Percentiles rank a stretch among this genome's conserved stretches.
These are phyloP conservation scores for Recurvomyces mirabilis DNA, from an alignment of 495 filamentous ascomycete species.

Conservation along the genomic window DNA sequence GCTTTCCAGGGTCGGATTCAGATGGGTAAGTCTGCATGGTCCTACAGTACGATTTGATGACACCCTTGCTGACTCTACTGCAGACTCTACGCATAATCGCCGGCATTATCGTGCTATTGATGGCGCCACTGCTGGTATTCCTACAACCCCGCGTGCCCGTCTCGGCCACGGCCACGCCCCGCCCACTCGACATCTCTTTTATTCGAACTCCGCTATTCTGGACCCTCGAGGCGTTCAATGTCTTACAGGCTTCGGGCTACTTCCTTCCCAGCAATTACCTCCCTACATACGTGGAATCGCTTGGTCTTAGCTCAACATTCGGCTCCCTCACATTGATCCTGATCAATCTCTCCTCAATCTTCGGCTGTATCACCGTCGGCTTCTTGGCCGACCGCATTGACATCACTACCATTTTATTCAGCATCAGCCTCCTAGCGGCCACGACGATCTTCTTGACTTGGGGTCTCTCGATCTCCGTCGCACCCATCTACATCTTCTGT, in stretches of 20 bases:
- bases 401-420: constrained; percentile 47
- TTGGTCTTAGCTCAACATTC: constrained; percentile 17
- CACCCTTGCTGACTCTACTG: constrained; percentile 41
- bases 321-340: constrained; percentile 23
- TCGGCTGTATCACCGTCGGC: constrained; percentile 48
- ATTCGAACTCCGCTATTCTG: constrained; percentile 17
- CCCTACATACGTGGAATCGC: constrained; percentile 22
- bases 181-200: constrained; percentile 23
- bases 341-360: constrained; percentile 21
- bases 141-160: constrained; percentile 25
- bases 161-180: constrained; percentile 9
- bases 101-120: constrained; percentile 35
- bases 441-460: constrained; percentile 53
- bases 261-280: constrained; percentile 27
- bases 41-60: constrained; percentile 32
- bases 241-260: constrained; percentile 24
- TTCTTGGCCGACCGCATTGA: constrained; percentile 46
- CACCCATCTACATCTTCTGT: constrained; percentile 49
- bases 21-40: constrained; percentile 30
- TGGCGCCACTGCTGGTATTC: constrained; percentile 44
- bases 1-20: constrained; percentile 35
- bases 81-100: constrained; percentile 44
- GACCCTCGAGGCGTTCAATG: constrained; percentile 22
- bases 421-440: constrained; percentile 45
- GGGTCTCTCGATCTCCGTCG: constrained; percentile 46